Percentiles rank a stretch among this genome's conserved stretches.
Evolutionary conservation across 495 filamentous ascomycete species (phyloP).

Genomic region (Penicillium pulvis): DNA sequence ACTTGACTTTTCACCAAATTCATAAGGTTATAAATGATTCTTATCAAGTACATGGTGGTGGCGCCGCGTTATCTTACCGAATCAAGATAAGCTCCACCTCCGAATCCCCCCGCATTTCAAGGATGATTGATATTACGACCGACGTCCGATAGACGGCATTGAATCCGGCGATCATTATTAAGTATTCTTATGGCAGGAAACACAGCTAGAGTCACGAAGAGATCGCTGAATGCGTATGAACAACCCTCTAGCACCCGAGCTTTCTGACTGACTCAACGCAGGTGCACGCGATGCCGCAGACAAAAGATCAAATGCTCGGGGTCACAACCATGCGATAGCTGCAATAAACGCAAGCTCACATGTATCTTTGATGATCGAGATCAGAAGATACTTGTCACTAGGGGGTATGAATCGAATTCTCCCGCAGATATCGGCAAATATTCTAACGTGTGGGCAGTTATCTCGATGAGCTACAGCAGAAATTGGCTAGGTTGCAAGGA

Average conservation of each 20-base stretch:
- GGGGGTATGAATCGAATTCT: slow-evolving; percentile 26
- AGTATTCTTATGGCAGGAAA: slow-evolving; percentile 21
- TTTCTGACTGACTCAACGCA: slow-evolving; percentile 12
- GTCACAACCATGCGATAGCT: slow-evolving; percentile 43
- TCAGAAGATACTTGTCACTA: slow-evolving; percentile 46
- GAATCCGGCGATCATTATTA: slow-evolving; percentile 4
- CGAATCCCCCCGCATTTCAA: slow-evolving; percentile 17
- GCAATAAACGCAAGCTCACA: slow-evolving; percentile 44
- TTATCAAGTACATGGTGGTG: neutral
- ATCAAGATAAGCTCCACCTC: slow-evolving; percentile 13
- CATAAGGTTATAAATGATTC: neutral
- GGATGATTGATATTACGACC: slow-evolving; percentile 8
- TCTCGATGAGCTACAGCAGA: slow-evolving; percentile 40
- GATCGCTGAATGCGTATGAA: slow-evolving; percentile 43
- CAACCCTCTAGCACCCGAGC: neutral
- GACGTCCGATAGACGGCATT: neutral
- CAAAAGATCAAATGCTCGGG: slow-evolving; percentile 52
- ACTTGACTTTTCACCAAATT: neutral
- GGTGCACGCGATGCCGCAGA: slow-evolving; percentile 46
- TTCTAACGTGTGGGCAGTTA: slow-evolving; percentile 27
- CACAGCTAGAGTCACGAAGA: slow-evolving; percentile 33
- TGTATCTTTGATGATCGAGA: slow-evolving; percentile 44
- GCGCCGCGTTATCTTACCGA: slow-evolving; percentile 2
- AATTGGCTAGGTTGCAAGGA: slow-evolving; percentile 31
- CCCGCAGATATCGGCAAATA: neutral